Conservation (phyloP, 441 rosid genomes). For the Erodium trifolium region DNA sequence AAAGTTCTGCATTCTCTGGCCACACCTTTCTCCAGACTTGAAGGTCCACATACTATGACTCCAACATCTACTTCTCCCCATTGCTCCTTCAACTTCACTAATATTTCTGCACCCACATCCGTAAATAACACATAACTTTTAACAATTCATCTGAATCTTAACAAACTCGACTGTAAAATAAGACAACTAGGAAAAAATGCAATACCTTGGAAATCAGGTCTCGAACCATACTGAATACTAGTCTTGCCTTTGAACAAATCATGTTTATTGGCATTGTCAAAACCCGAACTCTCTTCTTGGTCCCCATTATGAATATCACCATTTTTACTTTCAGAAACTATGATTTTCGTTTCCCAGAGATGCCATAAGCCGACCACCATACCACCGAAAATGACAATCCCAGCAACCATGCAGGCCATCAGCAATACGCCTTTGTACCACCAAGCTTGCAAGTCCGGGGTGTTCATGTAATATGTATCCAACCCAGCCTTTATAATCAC, state of each 20-base stretch:
- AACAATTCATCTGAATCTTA: too few relatives aligned
- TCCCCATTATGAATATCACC: slow-evolving; percentile 10
- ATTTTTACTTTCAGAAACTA: slow-evolving; percentile 11
- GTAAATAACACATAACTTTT: background rate
- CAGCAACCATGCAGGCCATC: slow-evolving; percentile 49
- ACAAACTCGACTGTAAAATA: background rate
- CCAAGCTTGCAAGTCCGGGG: slow-evolving; percentile 39
- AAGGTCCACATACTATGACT: slow-evolving; percentile 78
- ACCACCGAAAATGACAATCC: slow-evolving; percentile 67
- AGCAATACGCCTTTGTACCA: slow-evolving; percentile 80
- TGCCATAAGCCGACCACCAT: slow-evolving; percentile 59
- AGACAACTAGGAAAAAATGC: background rate
- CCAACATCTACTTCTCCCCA: slow-evolving; percentile 80
- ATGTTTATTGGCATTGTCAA: slow-evolving; percentile 15
- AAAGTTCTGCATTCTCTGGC: slow-evolving; percentile 67
- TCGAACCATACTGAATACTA: slow-evolving; percentile 48
- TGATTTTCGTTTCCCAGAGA: slow-evolving; percentile 38
- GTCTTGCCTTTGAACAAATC: slow-evolving; percentile 14
- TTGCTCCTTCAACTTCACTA: slow-evolving; percentile 36
- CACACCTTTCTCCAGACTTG: slow-evolving; percentile 57
- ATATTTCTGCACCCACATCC: slow-evolving; percentile 43
- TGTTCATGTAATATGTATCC: slow-evolving; percentile 49
- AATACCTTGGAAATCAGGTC: slow-evolving; percentile 74
- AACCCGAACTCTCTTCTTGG: slow-evolving; percentile 14
- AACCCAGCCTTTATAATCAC: slow-evolving; percentile 32